Evolutionary conservation across 306 rosid genomes (phyloP), one percentile per base, ranked within the genome.

Genomic region (Phaseolus lunatus): DNA sequence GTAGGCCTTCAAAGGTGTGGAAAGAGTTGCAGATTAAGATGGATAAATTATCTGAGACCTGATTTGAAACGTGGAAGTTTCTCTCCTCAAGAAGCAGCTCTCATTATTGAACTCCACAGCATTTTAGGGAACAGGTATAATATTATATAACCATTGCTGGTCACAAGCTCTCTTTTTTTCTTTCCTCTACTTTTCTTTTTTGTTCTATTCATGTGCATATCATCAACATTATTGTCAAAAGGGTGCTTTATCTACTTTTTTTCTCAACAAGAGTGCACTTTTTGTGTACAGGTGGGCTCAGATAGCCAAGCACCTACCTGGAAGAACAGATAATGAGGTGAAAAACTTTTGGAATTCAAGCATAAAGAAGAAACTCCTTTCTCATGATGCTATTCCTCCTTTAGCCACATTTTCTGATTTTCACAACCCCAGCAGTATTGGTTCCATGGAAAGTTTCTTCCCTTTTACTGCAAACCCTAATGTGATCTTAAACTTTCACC

Each of bases 331-430:
- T 78, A 94, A 94, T 73, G 99, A 95, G 72, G 97, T 95, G 84
- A 95, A 95, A 88, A 95, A 95, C 82, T 95, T 92, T 74, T 95
- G 99, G 99, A 95, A 95, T 86, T 95, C 99, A 59, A 90, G 91
- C 92, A 89, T 90, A 27, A 95, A 95, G 87, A 95, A 90, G 92
- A 92, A 92, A 85, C 86, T 95, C 9, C 78, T 86, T 31, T 77
- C 90, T 57, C 92, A 79, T 78, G 92, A 88, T 53, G 47, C 63
- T 57, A 12, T 75, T 56, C 84, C 89, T 64, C 59, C 90, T 74
- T 80, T 88, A 4, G 77, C 90, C 64, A 62, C 87, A 13, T 85
- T 86, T 81, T 74, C 97, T 79, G 78, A 84, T 84, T 57, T 84
- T 75, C 87, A 78, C 80, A 79, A 67, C 84, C 85, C 83, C 43